phyloP scores from a whole-genome alignment of 345 rosid species.

The Anacardium occidentale region DNA sequence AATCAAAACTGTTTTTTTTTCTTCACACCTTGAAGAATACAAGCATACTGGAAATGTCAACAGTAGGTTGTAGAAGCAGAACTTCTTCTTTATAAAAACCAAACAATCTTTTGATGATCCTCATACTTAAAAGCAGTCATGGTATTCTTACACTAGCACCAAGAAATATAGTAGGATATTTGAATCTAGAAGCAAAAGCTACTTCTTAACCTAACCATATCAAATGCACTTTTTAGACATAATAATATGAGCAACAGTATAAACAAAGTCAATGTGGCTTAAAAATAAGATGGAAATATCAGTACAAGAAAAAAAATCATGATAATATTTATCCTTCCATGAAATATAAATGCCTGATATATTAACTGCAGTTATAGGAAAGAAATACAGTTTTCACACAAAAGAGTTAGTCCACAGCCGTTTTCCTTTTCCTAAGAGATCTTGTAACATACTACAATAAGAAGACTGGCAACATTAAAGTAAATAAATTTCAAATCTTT shows the following conservation, averaged over 20 bases:
- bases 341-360: neutral
- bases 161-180: neutral
- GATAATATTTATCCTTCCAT: too few relatives aligned
- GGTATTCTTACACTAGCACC: neutral
- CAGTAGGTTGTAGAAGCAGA: neutral
- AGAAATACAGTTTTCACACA: neutral
- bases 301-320: neutral
- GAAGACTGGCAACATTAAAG: neutral
- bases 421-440: neutral
- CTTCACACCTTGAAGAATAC: neutral
- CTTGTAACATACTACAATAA: neutral
- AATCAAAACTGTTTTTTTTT: neutral
- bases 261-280: neutral
- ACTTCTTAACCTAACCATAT: neutral
- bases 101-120: neutral
- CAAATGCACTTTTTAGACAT: neutral
- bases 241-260: neutral
- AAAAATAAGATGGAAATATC: neutral
- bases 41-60: neutral
- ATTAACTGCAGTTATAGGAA: neutral
- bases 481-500: neutral
- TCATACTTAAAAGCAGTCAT: neutral
- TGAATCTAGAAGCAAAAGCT: neutral
- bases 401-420: neutral
- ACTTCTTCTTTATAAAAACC: neutral